phyloP scores from a whole-genome alignment of 2,329 filamentous ascomycete species.

The Microsporum audouinii region DNA sequence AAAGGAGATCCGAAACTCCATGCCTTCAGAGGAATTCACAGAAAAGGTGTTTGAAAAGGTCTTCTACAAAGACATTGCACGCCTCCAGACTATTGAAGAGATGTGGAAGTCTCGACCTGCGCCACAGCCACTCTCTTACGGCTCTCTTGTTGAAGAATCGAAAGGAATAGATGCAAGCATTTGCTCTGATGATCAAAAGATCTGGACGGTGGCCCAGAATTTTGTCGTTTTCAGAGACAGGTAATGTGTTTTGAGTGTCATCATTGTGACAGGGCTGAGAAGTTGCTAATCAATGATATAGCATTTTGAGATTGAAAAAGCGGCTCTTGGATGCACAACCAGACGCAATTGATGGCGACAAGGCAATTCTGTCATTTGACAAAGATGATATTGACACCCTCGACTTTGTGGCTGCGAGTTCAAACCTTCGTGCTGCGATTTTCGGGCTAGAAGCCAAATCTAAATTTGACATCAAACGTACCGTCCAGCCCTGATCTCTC shows the following conservation, averaged over 20 bases:
- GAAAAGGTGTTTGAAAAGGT: conserved; percentile 85
- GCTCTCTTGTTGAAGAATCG: conserved; percentile 33
- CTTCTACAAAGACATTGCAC: conserved; percentile 71
- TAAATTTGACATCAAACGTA: conserved; percentile 84
- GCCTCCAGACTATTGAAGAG: conserved; percentile 75
- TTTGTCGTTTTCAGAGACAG: conserved; percentile 75
- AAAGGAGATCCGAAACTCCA: conserved; percentile 67
- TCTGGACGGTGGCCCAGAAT: conserved; percentile 77
- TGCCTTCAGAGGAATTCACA: conserved; percentile 67
- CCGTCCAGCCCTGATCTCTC: conserved; percentile 14
- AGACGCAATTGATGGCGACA: conserved; percentile 30
- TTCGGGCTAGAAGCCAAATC: conserved; percentile 83
- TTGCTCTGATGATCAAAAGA: conserved; percentile 55
- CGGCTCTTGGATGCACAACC: conserved; percentile 56
- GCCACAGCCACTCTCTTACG: conserved; percentile 63
- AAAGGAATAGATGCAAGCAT: conserved; percentile 41
- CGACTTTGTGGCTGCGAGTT: conserved; percentile 83
- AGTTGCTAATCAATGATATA: conserved; percentile 21
- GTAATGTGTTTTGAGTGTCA: conserved; percentile 21
- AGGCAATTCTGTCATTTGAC: conserved; percentile 70
- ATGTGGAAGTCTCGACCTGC: conserved; percentile 84
- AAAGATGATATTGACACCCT: conserved; percentile 94
- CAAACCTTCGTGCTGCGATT: conserved; percentile 78
- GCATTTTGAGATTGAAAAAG: conserved; percentile 62
- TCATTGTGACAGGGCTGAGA: not conserved